These are phyloP conservation scores for Maudiozyma turicensis DNA, from an alignment of 805 yeast genomes.

Conservation along the genomic window DNA sequence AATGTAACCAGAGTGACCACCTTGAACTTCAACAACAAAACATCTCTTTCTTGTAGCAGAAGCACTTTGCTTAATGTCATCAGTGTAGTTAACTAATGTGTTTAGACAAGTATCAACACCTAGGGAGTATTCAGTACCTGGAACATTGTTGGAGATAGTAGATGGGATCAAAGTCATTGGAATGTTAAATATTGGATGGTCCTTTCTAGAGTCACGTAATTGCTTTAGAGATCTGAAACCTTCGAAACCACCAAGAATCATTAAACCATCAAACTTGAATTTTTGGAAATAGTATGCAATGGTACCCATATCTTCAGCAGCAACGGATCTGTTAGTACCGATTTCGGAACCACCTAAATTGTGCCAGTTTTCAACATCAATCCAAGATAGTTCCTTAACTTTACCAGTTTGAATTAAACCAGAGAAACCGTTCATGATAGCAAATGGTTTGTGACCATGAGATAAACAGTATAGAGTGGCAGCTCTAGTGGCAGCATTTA, in stretches of 20 bases:
- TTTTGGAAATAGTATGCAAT: constrained; percentile 91
- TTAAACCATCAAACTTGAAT: constrained; percentile 75
- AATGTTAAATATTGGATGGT: constrained; percentile 85
- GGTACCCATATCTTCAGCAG: constrained; percentile 77
- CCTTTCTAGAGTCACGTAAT: constrained; percentile 61
- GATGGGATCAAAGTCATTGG: constrained; percentile 94
- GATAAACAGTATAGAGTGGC: constrained; percentile 82
- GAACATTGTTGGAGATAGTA: constrained; percentile 93
- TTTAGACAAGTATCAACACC: constrained; percentile 96
- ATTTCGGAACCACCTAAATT: constrained; percentile 90
- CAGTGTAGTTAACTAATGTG: constrained; percentile 84
- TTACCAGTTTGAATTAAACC: constrained; percentile 89
- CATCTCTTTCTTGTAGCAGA: constrained; percentile 89
- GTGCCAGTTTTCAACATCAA: constrained; percentile 82
- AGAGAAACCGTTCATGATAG: constrained; percentile 86
- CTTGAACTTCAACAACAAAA: constrained; percentile 96
- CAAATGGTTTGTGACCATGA: constrained; percentile 82
- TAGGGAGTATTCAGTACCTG: constrained; percentile 95
- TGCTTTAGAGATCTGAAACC: constrained; percentile 83
- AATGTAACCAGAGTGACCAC: constrained; percentile 91
- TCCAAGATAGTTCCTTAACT: constrained; percentile 66
- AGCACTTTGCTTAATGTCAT: constrained; percentile 88
- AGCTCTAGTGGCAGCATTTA: constrained; percentile 88
- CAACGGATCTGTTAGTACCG: constrained; percentile 88
- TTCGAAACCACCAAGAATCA: constrained; percentile 94